Evolutionary conservation across 139 green algal species (phyloP), one percentile per base, ranked within the genome.

Genomic region (Nannochloris sp.): DNA sequence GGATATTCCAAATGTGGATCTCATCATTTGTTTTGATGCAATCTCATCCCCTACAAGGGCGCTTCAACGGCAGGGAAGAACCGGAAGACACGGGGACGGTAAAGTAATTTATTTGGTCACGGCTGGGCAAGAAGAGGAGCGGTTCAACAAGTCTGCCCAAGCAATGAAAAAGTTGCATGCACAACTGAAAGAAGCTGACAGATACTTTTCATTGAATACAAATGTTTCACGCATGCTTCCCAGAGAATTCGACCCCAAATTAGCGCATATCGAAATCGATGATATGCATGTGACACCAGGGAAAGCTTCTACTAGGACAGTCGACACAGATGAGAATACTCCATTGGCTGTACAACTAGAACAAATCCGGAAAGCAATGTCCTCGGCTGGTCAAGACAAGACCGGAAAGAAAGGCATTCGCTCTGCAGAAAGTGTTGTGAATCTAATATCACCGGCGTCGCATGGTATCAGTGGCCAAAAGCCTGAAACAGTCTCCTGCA

Each of bases 1-100:
- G 53, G 93, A 98, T 75, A 96, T 98, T 36, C 84, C 85, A 2
- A 74, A 88, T 75, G 91, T 98, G 14, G 90, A 95, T 71, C 81
- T 97, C 6, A 92, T 96, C 43, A 69, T 97, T 5, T 95, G 89
- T 82, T 96, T 80, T 66, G 92, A 98, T 64, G 68, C 76, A 25
- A 76, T 67, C 48, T 76, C 83, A 12, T 90, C 81, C 4, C 87
- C 86, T 24, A 85, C 79, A 0, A 81, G 90, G 48, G 76, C 86
- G 53, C 85, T 86, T 43, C 91, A 97, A 77, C 83, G 92, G 55
- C 92, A 90, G 82, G 92, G 92, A 25, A 87, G 92, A 72, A 98
- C 90, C 0, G 92, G 88, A 24, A 82, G 92, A 29, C 81, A 91
- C 75, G 59, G 75, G 23, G 66, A 87, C 3, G 92, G 92, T 16